A percentile compares a stretch with the other conserved stretches of the same genome.
These are phyloP conservation scores for Tilletia caries DNA, from an alignment of 1,284 basidiomycete genomes.

Conservation along the genomic window DNA sequence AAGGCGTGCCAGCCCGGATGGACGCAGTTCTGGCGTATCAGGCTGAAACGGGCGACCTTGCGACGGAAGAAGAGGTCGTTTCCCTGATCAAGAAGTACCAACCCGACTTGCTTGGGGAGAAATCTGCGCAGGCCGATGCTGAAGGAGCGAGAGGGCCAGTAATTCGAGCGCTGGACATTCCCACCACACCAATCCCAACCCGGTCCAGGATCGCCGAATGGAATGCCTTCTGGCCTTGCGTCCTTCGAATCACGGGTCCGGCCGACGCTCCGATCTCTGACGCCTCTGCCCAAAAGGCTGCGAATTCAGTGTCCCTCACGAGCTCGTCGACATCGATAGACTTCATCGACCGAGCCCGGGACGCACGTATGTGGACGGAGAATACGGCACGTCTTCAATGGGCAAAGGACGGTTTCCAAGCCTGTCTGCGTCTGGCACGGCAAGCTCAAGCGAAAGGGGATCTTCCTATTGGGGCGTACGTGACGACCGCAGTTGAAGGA, in stretches of 20 bases:
- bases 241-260: conserved; percentile 22
- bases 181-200: conserved; percentile 69
- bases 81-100: neutral
- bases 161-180: conserved; percentile 60
- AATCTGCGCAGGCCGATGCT: neutral
- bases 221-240: conserved; percentile 50
- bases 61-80: neutral
- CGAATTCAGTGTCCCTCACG: neutral
- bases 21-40: conserved; percentile 3
- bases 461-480: conserved; percentile 28
- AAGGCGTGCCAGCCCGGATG: neutral
- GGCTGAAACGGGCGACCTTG: neutral
- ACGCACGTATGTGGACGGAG: conserved; percentile 25
- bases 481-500: conserved; percentile 28
- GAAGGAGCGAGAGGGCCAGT: conserved; percentile 27
- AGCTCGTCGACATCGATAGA: neutral
- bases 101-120: neutral
- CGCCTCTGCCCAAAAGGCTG: neutral
- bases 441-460: conserved; percentile 18
- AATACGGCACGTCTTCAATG: conserved; percentile 8
- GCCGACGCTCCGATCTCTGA: neutral
- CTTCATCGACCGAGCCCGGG: conserved; percentile 35
- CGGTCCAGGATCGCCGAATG: conserved; percentile 63
- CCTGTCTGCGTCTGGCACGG: conserved; percentile 30
- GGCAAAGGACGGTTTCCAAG: conserved; percentile 15